Evolutionary conservation across 2,329 filamentous ascomycete genomes (phyloP).

Genomic region (Chrysoporthe austroafricana): DNA sequence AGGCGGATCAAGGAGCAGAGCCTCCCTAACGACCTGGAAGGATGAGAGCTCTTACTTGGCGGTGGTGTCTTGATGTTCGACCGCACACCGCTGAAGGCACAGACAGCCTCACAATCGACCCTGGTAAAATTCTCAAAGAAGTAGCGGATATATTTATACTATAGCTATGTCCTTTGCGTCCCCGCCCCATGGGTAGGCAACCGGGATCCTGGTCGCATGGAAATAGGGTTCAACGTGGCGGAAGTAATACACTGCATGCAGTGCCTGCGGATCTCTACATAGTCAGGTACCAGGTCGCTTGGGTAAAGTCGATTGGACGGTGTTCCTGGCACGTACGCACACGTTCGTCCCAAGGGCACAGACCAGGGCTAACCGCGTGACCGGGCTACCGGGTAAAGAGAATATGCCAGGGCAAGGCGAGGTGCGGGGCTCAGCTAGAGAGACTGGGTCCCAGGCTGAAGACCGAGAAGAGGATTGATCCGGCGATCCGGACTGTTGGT

Average conservation of each 20-base stretch:
- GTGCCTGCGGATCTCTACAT: conserved; percentile 10
- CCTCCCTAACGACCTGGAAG: neutral
- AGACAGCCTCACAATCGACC: neutral
- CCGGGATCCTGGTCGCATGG: neutral
- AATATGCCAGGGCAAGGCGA: neutral
- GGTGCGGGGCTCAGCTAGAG: neutral
- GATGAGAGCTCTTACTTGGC: neutral
- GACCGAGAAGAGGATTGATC: neutral
- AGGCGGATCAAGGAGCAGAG: neutral
- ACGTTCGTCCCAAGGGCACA: neutral
- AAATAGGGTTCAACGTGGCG: neutral
- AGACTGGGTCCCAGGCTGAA: neutral
- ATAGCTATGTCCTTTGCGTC: conserved; percentile 3
- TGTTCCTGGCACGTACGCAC: neutral
- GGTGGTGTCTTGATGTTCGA: neutral
- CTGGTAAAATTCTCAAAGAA: too few species aligned
- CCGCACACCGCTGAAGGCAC: neutral
- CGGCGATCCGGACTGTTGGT: too few species aligned
- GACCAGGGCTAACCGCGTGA: neutral
- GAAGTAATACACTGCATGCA: neutral
- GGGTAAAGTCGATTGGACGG: conserved; percentile 16
- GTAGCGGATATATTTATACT: too few species aligned
- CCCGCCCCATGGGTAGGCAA: conserved; percentile 17
- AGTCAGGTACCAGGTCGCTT: conserved; percentile 19
- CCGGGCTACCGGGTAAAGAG: conserved; percentile 23